Evolutionary conservation across 139 green algal genomes (phyloP).

Genomic region (Chlamydomonas sp.): DNA sequence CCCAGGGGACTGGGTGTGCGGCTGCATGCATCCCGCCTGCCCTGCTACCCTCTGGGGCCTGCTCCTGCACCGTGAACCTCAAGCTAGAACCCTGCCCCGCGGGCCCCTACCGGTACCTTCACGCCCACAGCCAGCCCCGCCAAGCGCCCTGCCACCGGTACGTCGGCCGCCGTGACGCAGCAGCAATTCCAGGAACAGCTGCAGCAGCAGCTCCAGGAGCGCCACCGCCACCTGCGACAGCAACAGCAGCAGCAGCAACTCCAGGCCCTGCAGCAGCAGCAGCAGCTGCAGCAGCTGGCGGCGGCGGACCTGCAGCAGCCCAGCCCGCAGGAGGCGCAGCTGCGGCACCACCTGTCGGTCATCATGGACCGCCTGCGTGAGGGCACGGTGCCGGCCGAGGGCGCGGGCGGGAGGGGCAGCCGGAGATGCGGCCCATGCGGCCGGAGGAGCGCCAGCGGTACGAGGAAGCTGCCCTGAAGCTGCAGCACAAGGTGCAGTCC

Average conservation of each 20-base stretch:
- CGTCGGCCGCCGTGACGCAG: not conserved
- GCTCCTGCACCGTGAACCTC: too few relatives aligned
- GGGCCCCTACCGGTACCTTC: too few relatives aligned
- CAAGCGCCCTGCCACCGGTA: not conserved
- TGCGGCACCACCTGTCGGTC: not conserved
- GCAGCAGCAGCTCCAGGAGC: not conserved
- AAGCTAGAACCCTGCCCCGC: too few relatives aligned
- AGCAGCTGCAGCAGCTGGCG: not conserved
- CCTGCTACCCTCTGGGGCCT: too few relatives aligned
- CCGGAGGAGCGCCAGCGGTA: not conserved
- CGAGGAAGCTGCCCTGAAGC: not conserved
- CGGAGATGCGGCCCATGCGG: constrained; percentile 2
- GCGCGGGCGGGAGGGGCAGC: not conserved
- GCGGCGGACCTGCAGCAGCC: not conserved
- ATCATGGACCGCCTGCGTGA: not conserved
- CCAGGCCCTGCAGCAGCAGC: not conserved
- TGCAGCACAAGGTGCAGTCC: not conserved
- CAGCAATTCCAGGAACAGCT: not conserved
- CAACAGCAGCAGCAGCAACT: not conserved
- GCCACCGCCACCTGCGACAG: not conserved
- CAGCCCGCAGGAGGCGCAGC: not conserved
- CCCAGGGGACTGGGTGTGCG: too few relatives aligned
- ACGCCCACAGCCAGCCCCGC: too few relatives aligned
- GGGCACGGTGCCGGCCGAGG: not conserved
- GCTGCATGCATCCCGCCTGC: too few relatives aligned